These are phyloP conservation scores for Yarrowia bubula DNA, from an alignment of 805 yeast genomes.

Conservation along the genomic window DNA sequence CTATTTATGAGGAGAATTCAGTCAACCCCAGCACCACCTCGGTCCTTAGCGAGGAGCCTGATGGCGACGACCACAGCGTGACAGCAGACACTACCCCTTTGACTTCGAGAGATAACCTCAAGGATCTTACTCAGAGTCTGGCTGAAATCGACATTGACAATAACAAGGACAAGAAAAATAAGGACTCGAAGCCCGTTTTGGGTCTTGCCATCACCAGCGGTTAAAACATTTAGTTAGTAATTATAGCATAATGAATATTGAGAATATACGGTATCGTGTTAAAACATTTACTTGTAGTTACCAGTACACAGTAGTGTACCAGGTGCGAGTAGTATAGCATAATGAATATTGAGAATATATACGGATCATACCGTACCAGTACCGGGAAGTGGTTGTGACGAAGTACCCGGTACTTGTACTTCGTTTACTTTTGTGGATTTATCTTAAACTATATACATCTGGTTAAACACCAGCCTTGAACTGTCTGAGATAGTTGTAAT, in stretches of 20 bases:
- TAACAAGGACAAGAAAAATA: conserved; percentile 16
- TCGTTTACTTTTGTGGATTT: no score
- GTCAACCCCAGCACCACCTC: conserved; percentile 17
- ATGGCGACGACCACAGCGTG: conserved; percentile 7
- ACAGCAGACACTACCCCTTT: conserved; percentile 18
- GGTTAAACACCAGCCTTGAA: conserved; percentile 26
- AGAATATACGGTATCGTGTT: no score
- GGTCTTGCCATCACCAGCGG: conserved; percentile 23
- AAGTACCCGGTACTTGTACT: no score
- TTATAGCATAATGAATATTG: neutral
- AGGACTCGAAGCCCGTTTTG: conserved; percentile 18
- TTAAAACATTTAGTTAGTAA: neutral
- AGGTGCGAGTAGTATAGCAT: no score
- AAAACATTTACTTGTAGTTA: no score
- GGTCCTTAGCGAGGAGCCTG: conserved; percentile 16
- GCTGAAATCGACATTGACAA: conserved; percentile 23
- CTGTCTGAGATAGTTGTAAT: conserved; percentile 33
- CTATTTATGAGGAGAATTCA: conserved; percentile 18
- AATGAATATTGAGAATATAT: neutral
- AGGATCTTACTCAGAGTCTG: conserved; percentile 12
- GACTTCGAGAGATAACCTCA: conserved; percentile 7
- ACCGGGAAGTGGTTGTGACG: no score
- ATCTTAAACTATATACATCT: neutral
- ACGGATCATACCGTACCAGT: no score
- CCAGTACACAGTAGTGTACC: no score